Base-by-base conservation (phyloP, 495 filamentous ascomycete species). In the Neurospora cerealis region DNA sequence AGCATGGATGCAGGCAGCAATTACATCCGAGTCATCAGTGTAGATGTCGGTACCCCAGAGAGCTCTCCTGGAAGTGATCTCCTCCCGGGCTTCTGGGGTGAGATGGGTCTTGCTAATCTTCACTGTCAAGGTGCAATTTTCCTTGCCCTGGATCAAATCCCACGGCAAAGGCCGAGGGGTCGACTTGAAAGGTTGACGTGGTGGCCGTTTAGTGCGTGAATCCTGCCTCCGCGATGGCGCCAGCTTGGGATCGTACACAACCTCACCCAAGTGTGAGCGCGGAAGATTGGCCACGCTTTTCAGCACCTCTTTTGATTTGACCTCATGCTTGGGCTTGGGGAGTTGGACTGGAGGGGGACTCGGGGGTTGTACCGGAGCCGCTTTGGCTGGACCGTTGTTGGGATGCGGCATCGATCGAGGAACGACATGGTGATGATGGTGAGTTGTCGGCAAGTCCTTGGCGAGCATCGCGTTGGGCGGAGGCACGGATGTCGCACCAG, bases 41-140 rank as follows among this genome's bases (percentile, higher is more conserved):
- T 99, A 98, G 7, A 98, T 86, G 24, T 94, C 93, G 0, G 93
- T 95, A 11, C 96, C 96, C 95, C 95, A 99, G 3, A 99, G 81
- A 3, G 92, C 91, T 60, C 92, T 88, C 17, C 91, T 87, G 8
- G 87, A 82, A 28, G 93, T 95, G 75, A 98, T 93, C 76, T 96
- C 93, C 79, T 94, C 91, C 9, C 94, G 89, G 41, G 90, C 87
- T 7, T 83, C 81, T 1, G 87, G 79, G 19, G 85, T 87, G 36
- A 99, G 87, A 77, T 94, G 93, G 75, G 91, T 88, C 21, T 93
- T 89, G 4, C 94, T 92, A 7, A 98, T 91, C 60, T 94, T 92
- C 70, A 98, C 83, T 7, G 93, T 96, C 76, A 96, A 88, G 0
- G 94, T 97, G 79, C 93, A 97, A 74, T 98, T 98, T 76, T 94